Evolutionary conservation across 345 rosid genomes (phyloP), one percentile per base, ranked within the genome.

Genomic region (Limnanthes douglasii): DNA sequence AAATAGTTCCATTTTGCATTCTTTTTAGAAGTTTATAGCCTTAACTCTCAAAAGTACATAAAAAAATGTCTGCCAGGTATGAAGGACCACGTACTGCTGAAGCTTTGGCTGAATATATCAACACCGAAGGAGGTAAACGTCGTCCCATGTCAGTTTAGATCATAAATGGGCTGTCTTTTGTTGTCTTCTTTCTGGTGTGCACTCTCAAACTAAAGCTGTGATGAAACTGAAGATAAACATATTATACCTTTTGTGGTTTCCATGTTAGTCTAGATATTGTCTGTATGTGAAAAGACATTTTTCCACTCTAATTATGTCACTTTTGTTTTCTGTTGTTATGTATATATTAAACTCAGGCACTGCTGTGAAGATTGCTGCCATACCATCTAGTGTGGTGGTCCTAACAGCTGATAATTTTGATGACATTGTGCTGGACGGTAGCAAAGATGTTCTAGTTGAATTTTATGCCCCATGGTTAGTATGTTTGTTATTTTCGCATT

Each of bases 401-500:
- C 63, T 92, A 21, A 66, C 88, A 7, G 37, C 75, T 37, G 96
- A 78, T 41, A 92, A 63, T 28, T 92, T 92, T 47, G 60, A 70
- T 50, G 80, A 69, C 59, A 21, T 85, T 59, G 99, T 85, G 43
- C 54, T 80, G 70, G 93, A 92, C 53, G 66, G 71, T 26, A 69
- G 64, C 39, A 92, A 92, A 57, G 96, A 92, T 62, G 96, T 92
- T 21, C 48, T 92, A 64, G 83, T 92, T 54, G 99, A 92, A 62
- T 85, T 92, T 61, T 92, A 92, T 56, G 99, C 96, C 14, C 99
- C 99, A 31, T 92, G 96, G 99, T 90, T 47, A 54, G 68, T 41
- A 24, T 30, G 39, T 35, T 16, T 37, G 10, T 25, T 21, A 4
- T 6, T 9, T 5, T 43, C 2, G 11, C 44, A 15, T 8, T 23